Evolutionary conservation across 495 filamentous ascomycete genomes (phyloP).

Genomic region (Lasiosphaeria miniovina): DNA sequence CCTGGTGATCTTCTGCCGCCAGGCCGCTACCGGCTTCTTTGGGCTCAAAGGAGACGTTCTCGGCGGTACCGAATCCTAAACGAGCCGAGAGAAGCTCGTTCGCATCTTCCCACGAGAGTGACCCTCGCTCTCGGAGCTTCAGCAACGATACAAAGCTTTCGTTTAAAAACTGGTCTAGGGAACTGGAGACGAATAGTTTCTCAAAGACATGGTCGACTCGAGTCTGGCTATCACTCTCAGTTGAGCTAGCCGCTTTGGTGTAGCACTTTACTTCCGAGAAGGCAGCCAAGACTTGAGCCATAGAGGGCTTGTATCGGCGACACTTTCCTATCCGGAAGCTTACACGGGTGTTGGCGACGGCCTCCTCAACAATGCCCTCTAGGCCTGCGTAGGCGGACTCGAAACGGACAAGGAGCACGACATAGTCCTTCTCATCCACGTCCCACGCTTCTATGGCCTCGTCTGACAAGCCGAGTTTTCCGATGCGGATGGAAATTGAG

Average conservation of each 20-base stretch:
- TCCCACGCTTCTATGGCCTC: conserved; percentile 79
- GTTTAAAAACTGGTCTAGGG: conserved; percentile 69
- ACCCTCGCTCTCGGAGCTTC: conserved; percentile 51
- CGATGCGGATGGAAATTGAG: conserved; percentile 64
- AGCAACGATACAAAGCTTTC: conserved; percentile 62
- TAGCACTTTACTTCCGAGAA: conserved; percentile 38
- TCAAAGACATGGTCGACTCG: conserved; percentile 30
- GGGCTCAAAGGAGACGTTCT: conserved; percentile 19
- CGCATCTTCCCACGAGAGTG: conserved; percentile 67
- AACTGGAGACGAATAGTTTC: conserved; percentile 66
- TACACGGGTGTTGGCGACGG: conserved; percentile 3
- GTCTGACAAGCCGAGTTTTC: conserved; percentile 70
- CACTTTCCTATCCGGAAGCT: conserved; percentile 52
- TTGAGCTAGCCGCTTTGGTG: background rate
- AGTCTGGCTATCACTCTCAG: background rate
- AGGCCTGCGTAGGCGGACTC: conserved; percentile 54
- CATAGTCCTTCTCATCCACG: conserved; percentile 61
- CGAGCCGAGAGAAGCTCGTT: conserved; percentile 51
- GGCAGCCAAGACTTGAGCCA: conserved; percentile 45
- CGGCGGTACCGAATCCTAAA: background rate
- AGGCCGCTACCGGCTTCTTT: background rate
- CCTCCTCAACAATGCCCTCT: conserved; percentile 27
- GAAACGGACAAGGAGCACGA: conserved; percentile 76
- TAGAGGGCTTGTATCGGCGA: conserved; percentile 53
- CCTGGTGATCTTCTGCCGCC: conserved; percentile 3